phyloP scores from a whole-genome alignment of 768 basidiomycete species.

The Sistotremastrum niveocremeum region DNA sequence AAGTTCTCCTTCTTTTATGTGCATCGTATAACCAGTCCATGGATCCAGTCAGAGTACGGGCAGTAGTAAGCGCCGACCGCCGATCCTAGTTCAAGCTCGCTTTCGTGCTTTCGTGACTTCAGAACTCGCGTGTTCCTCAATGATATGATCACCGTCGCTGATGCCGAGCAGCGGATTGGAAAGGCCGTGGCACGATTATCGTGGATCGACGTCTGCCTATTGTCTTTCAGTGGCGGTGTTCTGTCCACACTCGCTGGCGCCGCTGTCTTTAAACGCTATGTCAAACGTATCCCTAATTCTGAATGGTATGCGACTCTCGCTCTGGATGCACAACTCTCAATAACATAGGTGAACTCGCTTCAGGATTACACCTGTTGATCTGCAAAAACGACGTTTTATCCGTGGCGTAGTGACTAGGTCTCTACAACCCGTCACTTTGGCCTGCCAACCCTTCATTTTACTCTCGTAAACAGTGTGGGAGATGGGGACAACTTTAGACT shows the following conservation, averaged over 20 bases:
- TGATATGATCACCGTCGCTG: too few species aligned
- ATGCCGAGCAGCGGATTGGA: too few species aligned
- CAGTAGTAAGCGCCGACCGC: too few species aligned
- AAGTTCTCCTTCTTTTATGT: too few species aligned
- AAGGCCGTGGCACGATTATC: too few species aligned
- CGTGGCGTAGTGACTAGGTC: constrained; percentile 75
- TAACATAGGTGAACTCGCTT: constrained; percentile 23
- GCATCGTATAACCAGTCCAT: too few species aligned
- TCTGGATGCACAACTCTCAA: constrained; percentile 44
- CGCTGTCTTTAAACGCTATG: constrained; percentile 35
- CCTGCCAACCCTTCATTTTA: not conserved
- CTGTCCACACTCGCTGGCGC: constrained; percentile 10
- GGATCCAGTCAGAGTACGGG: too few species aligned
- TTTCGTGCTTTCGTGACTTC: too few species aligned
- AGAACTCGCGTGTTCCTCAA: too few species aligned
- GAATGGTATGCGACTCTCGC: constrained; percentile 60
- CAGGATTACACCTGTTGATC: constrained; percentile 42
- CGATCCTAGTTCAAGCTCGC: too few species aligned
- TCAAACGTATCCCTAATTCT: constrained; percentile 44
- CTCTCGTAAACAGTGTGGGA: constrained; percentile 42
- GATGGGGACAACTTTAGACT: constrained; percentile 82
- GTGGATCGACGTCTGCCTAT: too few species aligned
- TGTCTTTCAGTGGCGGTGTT: constrained; percentile 4
- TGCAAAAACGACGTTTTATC: constrained; percentile 51
- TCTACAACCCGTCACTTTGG: not conserved